Evolutionary conservation across 441 rosid species (phyloP).

Genomic region (Bocquillonia castaneifolia): DNA sequence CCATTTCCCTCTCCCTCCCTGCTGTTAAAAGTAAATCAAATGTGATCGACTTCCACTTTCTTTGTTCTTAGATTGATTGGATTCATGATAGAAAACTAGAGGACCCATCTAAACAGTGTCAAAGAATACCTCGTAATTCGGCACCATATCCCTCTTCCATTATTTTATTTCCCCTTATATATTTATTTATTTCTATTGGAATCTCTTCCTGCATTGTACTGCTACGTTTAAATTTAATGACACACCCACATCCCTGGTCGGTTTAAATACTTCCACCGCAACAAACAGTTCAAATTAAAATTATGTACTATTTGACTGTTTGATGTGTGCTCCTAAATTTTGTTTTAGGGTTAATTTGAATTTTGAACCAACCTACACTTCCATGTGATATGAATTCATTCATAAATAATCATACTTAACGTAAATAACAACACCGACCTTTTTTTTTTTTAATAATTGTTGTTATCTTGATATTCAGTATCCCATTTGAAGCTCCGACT

Average conservation of each 20-base stretch:
- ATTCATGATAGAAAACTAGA: not conserved
- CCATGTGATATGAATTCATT: too few relatives aligned
- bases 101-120: not conserved
- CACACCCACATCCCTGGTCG: too few relatives aligned
- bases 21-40: constrained; percentile 23
- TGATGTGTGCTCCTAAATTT: not conserved
- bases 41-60: constrained; percentile 23
- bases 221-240: too few relatives aligned
- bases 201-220: not conserved
- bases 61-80: constrained; percentile 9
- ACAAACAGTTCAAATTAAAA: not conserved
- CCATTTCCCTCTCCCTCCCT: too few relatives aligned
- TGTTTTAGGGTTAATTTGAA: not conserved
- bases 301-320: not conserved
- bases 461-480: too few relatives aligned
- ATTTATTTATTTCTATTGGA: not conserved
- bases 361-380: too few relatives aligned
- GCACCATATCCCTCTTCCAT: too few relatives aligned
- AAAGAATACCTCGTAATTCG: not conserved
- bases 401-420: too few relatives aligned
- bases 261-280: not conserved
- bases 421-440: too few relatives aligned
- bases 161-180: too few relatives aligned
- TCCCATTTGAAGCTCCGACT: too few relatives aligned
- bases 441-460: too few relatives aligned